Evolutionary conservation across 176 grass and related monocot genomes (phyloP), one percentile per base, ranked within the genome.

Genomic region (Poa annua): DNA sequence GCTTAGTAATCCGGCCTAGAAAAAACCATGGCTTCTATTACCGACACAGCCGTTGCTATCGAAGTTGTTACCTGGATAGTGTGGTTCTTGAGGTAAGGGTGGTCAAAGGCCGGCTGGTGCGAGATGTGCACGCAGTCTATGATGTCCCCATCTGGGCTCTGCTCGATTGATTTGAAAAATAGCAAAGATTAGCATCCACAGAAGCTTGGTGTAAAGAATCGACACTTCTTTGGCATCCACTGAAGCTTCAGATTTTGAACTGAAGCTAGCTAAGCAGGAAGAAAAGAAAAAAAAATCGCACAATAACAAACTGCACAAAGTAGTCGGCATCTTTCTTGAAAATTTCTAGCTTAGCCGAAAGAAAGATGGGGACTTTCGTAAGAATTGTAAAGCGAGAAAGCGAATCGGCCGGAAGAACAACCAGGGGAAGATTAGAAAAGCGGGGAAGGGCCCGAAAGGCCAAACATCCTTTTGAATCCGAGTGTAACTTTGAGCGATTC

Each of bases 71-170:
- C 94, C 94, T 94, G 94, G 59, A 97, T 87, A 11, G 83, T 94
- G 88, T 94, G 94, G 86, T 94, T 92, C 88, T 92, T 94, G 81
- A 97, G 94, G 77, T 84, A 94, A 17, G 94, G 94, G 69, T 97
- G 94, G 92, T 97, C 94, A 59, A 97, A 97, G 6, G 94, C 94
- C 47, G 94, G 94, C 69, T 97, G 94, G 38, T 92, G 88, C 20
- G 94, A 94, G 55, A 94, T 93, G 87, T 92, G 94, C 83, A 97
- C 92, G 85, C 94, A 97, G 48, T 97, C 94, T 69, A 97, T 97
- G 62, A 87, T 92, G 83, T 97, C 95, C 48, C 95, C 95, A 63
- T 99, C 96, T 45, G 96, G 93, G 63, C 94, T 97, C 94, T 97
- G 85, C 60, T 84, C 32, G 21, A 79, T 86, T 82, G 16, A 72